A percentile compares a stretch with the other conserved stretches of the same genome.
Evolutionary conservation across 208 protist genomes (phyloP).

Genomic region (Trypanosoma scelopori): DNA sequence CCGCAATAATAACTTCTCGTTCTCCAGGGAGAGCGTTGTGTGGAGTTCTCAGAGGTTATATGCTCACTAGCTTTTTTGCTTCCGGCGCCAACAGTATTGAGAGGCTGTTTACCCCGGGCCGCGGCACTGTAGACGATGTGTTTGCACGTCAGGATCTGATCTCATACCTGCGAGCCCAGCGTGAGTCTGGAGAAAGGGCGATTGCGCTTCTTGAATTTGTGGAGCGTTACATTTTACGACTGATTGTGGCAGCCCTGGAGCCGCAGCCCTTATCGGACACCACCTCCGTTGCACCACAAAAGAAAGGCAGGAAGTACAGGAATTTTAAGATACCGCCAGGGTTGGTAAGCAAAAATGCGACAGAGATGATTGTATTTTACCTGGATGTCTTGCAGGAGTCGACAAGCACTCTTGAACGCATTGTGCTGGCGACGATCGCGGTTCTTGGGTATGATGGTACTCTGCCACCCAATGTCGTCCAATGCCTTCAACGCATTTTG

Average conservation of each 20-base stretch:
- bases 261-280: not conserved
- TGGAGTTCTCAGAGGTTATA: not conserved
- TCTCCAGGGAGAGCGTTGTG: too few species aligned
- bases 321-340: not conserved
- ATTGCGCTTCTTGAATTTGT: conserved; percentile 32
- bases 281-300: not conserved
- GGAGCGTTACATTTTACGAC: conserved; percentile 28
- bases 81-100: not conserved
- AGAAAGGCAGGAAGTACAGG: not conserved
- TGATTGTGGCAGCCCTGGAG: conserved; percentile 21
- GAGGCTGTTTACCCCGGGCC: conserved; percentile 19
- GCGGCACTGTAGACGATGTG: conserved; percentile 28
- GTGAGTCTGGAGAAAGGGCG: conserved; percentile 7
- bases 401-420: conserved; percentile 11
- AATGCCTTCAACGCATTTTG: conserved; percentile 55
- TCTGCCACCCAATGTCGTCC: conserved; percentile 31
- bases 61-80: not conserved
- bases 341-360: conserved; percentile 22
- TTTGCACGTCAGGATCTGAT: conserved; percentile 26
- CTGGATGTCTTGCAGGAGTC: conserved; percentile 12
- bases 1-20: too few species aligned
- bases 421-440: conserved; percentile 25
- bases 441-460: conserved; percentile 15
- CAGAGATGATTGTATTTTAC: conserved; percentile 39
- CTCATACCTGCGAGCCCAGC: conserved; percentile 27